These are phyloP conservation scores for Phytopythium oedochilum DNA, from an alignment of 352 stramenopile species.

Conservation along the genomic window DNA sequence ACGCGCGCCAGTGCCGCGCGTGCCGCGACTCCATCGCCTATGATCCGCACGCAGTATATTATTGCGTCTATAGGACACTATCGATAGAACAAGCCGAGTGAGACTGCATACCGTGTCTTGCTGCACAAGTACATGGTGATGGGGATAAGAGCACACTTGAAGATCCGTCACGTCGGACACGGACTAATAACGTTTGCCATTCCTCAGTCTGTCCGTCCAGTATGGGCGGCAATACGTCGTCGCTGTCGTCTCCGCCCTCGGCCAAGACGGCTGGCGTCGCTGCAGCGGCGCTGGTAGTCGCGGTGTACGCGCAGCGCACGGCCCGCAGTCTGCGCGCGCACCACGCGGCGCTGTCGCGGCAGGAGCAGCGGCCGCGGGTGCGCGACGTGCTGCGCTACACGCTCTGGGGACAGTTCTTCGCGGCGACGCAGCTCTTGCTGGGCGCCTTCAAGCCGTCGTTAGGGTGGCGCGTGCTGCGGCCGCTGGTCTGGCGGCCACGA, in stretches of 20 bases:
- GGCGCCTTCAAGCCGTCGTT: constrained; percentile 45
- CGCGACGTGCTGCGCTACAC: constrained; percentile 37
- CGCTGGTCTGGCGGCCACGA: constrained; percentile 31
- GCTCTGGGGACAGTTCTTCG: constrained; percentile 44
- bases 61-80: no score
- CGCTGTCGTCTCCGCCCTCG: background rate
- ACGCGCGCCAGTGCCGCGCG: constrained; percentile 32
- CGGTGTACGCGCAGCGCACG: constrained; percentile 15
- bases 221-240: background rate
- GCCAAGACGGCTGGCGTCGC: constrained; percentile 4
- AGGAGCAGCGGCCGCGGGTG: constrained; percentile 7
- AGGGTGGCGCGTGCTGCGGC: constrained; percentile 28
- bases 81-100: no score
- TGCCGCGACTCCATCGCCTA: constrained; percentile 39
- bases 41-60: no score
- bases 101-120: no score
- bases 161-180: no score
- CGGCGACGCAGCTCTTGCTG: constrained; percentile 47
- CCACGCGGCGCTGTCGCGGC: constrained; percentile 13
- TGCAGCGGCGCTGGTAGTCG: constrained; percentile 9
- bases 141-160: no score
- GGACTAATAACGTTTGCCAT: no score
- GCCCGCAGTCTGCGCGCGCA: constrained; percentile 15
- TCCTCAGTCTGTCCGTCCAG: no score
- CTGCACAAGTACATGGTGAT: no score